Conservation (phyloP, 192 early-diverging fungal genomes). For the Coemansia sp. region DNA sequence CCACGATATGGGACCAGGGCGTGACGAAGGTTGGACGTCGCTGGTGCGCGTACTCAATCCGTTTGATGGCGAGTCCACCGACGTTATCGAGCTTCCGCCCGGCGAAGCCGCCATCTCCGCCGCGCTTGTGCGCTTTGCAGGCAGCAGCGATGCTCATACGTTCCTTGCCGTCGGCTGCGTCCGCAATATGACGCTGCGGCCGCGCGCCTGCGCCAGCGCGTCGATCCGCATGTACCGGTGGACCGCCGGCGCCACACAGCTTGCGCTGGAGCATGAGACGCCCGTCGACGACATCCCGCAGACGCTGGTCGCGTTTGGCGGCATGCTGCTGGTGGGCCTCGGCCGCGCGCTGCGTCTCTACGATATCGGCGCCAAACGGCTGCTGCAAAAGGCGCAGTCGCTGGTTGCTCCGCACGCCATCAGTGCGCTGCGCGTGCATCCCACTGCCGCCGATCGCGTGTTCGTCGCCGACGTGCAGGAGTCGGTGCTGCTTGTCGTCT, state of each 20-base stretch:
- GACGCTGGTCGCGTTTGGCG: slow-evolving; percentile 83
- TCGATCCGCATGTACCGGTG: slow-evolving; percentile 76
- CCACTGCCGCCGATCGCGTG: slow-evolving; percentile 74
- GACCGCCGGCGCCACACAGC: slow-evolving; percentile 56
- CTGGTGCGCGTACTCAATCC: slow-evolving; percentile 84
- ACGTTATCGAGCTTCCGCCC: slow-evolving; percentile 72
- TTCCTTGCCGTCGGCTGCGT: slow-evolving; percentile 87
- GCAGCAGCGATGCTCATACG: slow-evolving; percentile 12
- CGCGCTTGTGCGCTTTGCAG: slow-evolving; percentile 64
- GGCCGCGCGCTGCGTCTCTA: slow-evolving; percentile 88
- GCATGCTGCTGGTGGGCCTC: slow-evolving; percentile 82
- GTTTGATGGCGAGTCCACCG: slow-evolving; percentile 65
- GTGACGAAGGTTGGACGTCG: slow-evolving; percentile 81
- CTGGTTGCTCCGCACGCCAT: slow-evolving; percentile 63
- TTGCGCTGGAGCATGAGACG: slow-evolving; percentile 90
- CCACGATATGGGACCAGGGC: slow-evolving; percentile 27
- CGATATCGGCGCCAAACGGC: slow-evolving; percentile 84
- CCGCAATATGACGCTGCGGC: slow-evolving; percentile 64
- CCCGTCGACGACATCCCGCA: slow-evolving; percentile 61
- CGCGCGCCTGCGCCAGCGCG: slow-evolving; percentile 67
- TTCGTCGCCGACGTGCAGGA: slow-evolving; percentile 86
- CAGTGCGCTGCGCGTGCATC: slow-evolving; percentile 63
- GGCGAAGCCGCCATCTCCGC: slow-evolving; percentile 85
- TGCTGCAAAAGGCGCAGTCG: slow-evolving; percentile 87
- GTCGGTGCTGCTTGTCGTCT: slow-evolving; percentile 76